Conservation (phyloP, 2,329 filamentous ascomycete species). For the Colletotrichum agaves region DNA sequence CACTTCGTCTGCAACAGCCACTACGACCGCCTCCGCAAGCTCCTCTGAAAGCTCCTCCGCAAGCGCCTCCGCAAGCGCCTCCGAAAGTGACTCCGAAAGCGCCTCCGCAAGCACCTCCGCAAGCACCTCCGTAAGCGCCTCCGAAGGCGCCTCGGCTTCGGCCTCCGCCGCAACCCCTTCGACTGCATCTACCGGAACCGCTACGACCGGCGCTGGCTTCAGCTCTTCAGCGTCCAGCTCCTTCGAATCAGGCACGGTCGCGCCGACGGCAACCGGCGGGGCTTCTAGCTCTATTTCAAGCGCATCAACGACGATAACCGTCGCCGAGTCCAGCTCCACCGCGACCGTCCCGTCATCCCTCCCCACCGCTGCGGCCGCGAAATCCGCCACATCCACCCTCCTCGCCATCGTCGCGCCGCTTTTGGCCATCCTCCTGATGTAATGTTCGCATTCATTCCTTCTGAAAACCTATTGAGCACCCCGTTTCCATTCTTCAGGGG, state of each 20-base stretch:
- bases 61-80: too few relatives aligned
- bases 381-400: slow-evolving; percentile 8
- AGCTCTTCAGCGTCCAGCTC: slow-evolving; percentile 3
- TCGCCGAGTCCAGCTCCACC: slow-evolving; percentile 5
- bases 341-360: background rate
- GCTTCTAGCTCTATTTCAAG: background rate
- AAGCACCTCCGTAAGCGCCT: too few relatives aligned
- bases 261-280: background rate
- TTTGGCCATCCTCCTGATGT: slow-evolving; percentile 29
- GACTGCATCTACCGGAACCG: background rate
- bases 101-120: too few relatives aligned
- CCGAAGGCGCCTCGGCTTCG: background rate
- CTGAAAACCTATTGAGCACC: background rate
- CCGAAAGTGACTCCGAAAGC: too few relatives aligned
- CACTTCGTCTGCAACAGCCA: background rate
- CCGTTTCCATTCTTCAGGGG: background rate
- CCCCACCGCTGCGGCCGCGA: background rate
- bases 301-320: slow-evolving; percentile 4
- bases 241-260: background rate
- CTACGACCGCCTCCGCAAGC: background rate
- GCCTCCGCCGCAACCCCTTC: background rate
- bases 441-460: slow-evolving; percentile 5
- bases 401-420: slow-evolving; percentile 25
- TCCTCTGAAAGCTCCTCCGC: too few relatives aligned
- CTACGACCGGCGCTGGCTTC: background rate